Evolutionary conservation across 2,329 filamentous ascomycete genomes (phyloP), one percentile per base, ranked within the genome.

Genomic region (Colletotrichum sp.): DNA sequence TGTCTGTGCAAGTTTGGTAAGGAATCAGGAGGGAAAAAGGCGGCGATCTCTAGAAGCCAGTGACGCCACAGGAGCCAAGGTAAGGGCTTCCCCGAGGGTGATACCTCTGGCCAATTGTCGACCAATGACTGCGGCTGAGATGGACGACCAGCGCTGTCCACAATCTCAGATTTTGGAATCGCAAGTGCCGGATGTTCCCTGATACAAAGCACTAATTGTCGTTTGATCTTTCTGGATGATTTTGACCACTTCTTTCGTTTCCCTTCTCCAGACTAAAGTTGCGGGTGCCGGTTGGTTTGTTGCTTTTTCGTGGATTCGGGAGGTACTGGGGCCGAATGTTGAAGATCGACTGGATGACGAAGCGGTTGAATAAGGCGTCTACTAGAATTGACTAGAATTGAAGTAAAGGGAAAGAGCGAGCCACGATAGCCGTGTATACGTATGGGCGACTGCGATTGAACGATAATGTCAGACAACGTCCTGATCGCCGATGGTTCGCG

Each of bases 101-200:
- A 34, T n/a, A 21, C 26, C 44, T 59, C 32, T 34, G 34, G 28
- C 36, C 21, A 36, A 34, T 21, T 52, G 26, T 26, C 32, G 21
- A 34, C 72, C 71, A 77, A 77, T 67, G 62, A 67, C 32, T 71
- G 52, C 18, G 52, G 21, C n/a, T 36, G 39, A 77, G 66, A 71
- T n/a, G 66, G 63, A 77, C 71, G 66, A 68, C 60, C 66, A 55
- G 75, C 67, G 71, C 71, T 71, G 34, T 73, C 75, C 60, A 34
- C 71, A 71, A 77, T 75, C 66, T 71, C 62, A 39, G 64, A 30
- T 34, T 57, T 52, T 36, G 57, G 39, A 67, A 44, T 13, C 55
- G 57, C 26, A 44, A 21, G 36, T 34, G 63, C 69, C 18, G 44
- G n/a, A 34, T 60, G 16, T 63, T 57, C 64, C 32, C 34, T 59